Evolutionary conservation across 1,284 basidiomycete genomes (phyloP).

Genomic region (Fistulinella staudtii): DNA sequence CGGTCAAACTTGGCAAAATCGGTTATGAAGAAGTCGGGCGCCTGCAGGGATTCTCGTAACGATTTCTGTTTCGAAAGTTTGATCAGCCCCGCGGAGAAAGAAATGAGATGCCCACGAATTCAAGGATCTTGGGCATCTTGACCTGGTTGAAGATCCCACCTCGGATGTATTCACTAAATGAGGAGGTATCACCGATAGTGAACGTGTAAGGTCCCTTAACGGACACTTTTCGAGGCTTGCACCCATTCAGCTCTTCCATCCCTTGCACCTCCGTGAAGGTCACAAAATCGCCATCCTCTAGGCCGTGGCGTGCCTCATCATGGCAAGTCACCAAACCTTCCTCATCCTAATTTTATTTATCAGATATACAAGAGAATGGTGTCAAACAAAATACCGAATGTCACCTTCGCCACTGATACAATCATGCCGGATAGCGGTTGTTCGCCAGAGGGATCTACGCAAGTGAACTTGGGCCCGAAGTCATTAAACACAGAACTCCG

Average conservation of each 20-base stretch:
- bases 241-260: conserved; percentile 88
- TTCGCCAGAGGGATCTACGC: conserved; percentile 95
- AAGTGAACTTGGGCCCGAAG: conserved; percentile 92
- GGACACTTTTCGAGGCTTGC: conserved; percentile 86
- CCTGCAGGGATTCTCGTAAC: conserved; percentile 78
- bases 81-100: background rate
- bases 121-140: conserved; percentile 96
- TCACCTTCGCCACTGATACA: conserved; percentile 81
- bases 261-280: conserved; percentile 98
- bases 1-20: conserved; percentile 99
- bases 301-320: conserved; percentile 95
- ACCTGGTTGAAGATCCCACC: conserved; percentile 98
- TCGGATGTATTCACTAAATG: conserved; percentile 74
- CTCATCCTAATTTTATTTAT: conserved; percentile 53
- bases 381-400: conserved; percentile 9
- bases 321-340: conserved; percentile 95
- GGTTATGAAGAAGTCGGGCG: conserved; percentile 90
- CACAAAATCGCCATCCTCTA: conserved; percentile 97
- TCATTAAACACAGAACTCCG: conserved; percentile 90
- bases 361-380: conserved; percentile 2
- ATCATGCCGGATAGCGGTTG: conserved; percentile 94
- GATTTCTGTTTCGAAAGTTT: conserved; percentile 67
- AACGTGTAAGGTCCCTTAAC: conserved; percentile 98
- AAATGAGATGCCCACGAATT: conserved; percentile 65
- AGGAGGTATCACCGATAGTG: conserved; percentile 85